These are phyloP conservation scores for Lipomyces chichibuensis DNA, from an alignment of 805 yeast species.

Conservation along the genomic window DNA sequence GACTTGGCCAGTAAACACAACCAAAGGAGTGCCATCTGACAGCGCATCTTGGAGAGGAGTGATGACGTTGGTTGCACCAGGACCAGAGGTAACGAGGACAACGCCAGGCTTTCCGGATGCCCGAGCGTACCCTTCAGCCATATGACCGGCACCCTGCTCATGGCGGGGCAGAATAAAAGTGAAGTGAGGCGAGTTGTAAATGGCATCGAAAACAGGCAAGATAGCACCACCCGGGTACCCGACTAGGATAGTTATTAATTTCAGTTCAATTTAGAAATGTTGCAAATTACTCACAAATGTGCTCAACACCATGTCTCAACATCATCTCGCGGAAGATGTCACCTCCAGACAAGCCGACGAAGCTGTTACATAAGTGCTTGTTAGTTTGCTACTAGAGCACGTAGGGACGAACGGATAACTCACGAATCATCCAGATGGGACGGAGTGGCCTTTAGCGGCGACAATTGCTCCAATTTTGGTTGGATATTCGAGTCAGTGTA, in stretches of 20 bases:
- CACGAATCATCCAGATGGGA: constrained; percentile 33
- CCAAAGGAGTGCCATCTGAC: constrained; percentile 95
- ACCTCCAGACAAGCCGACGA: constrained; percentile 97
- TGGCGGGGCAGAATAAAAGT: constrained; percentile 91
- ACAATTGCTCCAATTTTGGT: not conserved
- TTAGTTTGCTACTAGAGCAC: not conserved
- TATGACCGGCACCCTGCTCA: constrained; percentile 99
- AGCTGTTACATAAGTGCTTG: constrained; percentile 49
- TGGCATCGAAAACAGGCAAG: constrained; percentile 96
- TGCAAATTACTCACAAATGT: constrained; percentile 54
- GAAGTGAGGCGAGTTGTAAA: constrained; percentile 85
- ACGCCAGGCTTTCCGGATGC: constrained; percentile 97
- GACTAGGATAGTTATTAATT: constrained; percentile 41
- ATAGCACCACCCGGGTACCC: constrained; percentile 99
- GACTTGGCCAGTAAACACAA: constrained; percentile 97
- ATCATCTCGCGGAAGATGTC: constrained; percentile 99
- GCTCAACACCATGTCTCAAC: constrained; percentile 93
- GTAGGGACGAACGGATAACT: constrained; percentile 1
- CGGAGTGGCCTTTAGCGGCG: constrained; percentile 7
- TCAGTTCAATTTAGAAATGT: not conserved
- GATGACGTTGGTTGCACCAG: constrained; percentile 97
- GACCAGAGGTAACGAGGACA: constrained; percentile 97
- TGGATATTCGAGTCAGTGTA: not conserved
- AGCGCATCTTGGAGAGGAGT: constrained; percentile 99
- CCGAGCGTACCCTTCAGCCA: constrained; percentile 99